Evolutionary conservation across 202 grass and related monocot genomes (phyloP).

Genomic region (Sporobolus alterniflorus): DNA sequence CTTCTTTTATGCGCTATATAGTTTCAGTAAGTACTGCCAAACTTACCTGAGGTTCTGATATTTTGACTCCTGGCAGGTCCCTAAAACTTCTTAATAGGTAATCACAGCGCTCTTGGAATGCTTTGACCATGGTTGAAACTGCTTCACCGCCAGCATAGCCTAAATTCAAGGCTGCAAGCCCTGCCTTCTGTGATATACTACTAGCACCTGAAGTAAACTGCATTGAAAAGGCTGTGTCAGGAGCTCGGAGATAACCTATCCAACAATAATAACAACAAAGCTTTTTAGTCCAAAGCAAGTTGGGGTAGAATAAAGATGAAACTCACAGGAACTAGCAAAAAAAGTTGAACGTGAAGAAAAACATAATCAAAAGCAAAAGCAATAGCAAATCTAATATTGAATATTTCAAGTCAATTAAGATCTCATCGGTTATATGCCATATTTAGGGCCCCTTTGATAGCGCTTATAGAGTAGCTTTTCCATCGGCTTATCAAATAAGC

Average conservation of each 20-base stretch:
- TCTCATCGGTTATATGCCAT: background rate
- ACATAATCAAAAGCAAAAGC: background rate
- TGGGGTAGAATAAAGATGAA: background rate
- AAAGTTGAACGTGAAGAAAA: background rate
- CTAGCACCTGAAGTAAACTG: conserved; percentile 90
- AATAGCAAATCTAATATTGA: background rate
- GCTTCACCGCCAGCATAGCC: conserved; percentile 92
- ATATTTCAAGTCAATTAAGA: conserved; percentile 8
- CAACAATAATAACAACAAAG: background rate
- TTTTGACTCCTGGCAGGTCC: conserved; percentile 78
- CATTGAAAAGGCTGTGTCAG: conserved; percentile 28
- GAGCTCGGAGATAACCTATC: background rate
- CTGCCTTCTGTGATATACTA: conserved; percentile 97
- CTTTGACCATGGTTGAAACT: conserved; percentile 91
- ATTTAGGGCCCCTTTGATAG: no score
- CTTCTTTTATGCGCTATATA: background rate
- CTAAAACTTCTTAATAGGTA: conserved; percentile 80
- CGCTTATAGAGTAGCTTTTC: no score
- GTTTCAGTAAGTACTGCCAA: background rate
- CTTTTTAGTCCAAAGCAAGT: background rate
- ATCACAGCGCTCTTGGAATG: conserved; percentile 87
- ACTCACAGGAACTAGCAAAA: background rate
- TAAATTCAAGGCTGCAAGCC: conserved; percentile 84
- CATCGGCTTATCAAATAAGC: no score
- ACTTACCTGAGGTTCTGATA: conserved; percentile 84